phyloP scores from a whole-genome alignment of 768 basidiomycete genomes.

The Trametes sanguinea region DNA sequence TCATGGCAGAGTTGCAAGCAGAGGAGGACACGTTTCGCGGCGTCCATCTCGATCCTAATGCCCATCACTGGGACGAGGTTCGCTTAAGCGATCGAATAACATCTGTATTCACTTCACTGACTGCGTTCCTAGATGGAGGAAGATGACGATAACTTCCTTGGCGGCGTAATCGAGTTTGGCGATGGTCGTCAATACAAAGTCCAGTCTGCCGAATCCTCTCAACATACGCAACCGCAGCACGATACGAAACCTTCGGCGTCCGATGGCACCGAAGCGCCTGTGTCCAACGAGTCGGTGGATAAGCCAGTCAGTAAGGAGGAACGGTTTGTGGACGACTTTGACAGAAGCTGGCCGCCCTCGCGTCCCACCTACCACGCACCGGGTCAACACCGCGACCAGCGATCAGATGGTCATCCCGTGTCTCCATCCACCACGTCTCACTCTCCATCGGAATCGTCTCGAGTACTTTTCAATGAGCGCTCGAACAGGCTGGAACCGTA shows the following conservation, averaged over 20 bases:
- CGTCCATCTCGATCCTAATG: slow-evolving; percentile 89
- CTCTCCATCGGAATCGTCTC: slow-evolving; percentile 59
- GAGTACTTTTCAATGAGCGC: slow-evolving; percentile 93
- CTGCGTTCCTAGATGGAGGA: slow-evolving; percentile 59
- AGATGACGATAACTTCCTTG: slow-evolving; percentile 89
- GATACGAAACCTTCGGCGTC: slow-evolving; percentile 2
- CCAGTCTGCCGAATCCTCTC: slow-evolving; percentile 46
- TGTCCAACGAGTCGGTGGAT: slow-evolving; percentile 22
- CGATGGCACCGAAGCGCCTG: slow-evolving; percentile 4
- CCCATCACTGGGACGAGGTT: slow-evolving; percentile 98
- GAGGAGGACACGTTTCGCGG: slow-evolving; percentile 95
- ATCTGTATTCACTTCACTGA: not conserved
- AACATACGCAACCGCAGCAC: slow-evolving; percentile 35
- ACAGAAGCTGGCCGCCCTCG: slow-evolving; percentile 92
- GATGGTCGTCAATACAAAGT: slow-evolving; percentile 93
- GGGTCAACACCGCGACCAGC: slow-evolving; percentile 39
- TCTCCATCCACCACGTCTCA: slow-evolving; percentile 41
- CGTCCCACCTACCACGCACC: slow-evolving; percentile 45
- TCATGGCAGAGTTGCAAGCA: slow-evolving; percentile 74
- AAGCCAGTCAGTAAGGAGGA: slow-evolving; percentile 80
- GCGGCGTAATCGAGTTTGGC: slow-evolving; percentile 91
- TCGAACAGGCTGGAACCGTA: slow-evolving; percentile 90
- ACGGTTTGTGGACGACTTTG: slow-evolving; percentile 91
- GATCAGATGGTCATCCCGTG: slow-evolving; percentile 37
- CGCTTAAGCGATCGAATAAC: slow-evolving; percentile 29